These are phyloP conservation scores for Sporothrix curviconia DNA, from an alignment of 2,329 filamentous ascomycete genomes.

Conservation along the genomic window DNA sequence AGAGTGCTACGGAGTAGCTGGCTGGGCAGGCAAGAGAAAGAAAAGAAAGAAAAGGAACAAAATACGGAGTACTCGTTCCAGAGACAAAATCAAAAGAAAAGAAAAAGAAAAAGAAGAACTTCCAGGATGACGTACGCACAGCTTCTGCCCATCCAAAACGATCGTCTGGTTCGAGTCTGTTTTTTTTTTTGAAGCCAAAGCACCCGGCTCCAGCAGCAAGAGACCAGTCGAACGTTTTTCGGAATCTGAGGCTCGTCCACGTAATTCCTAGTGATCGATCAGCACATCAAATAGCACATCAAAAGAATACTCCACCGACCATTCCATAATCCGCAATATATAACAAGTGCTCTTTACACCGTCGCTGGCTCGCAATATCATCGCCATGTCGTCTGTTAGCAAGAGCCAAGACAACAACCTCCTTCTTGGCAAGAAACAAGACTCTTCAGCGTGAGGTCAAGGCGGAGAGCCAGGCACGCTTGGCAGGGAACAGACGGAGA, in stretches of 20 bases:
- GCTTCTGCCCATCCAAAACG: neutral
- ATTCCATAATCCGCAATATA: too few relatives aligned
- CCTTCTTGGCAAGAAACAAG: too few relatives aligned
- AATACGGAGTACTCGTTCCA: neutral
- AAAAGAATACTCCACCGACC: neutral
- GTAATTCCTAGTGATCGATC: neutral
- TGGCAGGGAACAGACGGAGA: neutral
- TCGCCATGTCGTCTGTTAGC: too few relatives aligned
- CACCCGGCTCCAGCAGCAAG: neutral
- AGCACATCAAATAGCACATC: neutral
- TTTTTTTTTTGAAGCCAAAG: neutral
- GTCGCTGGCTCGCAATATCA: too few relatives aligned
- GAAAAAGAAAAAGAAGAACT: too few relatives aligned
- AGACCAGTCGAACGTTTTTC: neutral
- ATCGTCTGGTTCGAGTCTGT: constrained; percentile 1
- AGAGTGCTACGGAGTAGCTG: too few relatives aligned
- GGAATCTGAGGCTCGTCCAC: neutral
- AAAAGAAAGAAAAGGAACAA: neutral
- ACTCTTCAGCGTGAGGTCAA: neutral
- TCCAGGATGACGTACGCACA: neutral
- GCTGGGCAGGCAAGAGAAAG: neutral
- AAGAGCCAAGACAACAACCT: too few relatives aligned
- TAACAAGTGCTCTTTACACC: too few relatives aligned
- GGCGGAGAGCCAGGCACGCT: neutral
- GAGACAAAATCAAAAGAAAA: neutral